Percentiles rank a stretch among this genome's conserved stretches.
Evolutionary conservation across 2,329 filamentous ascomycete species (phyloP).

Genomic region (Penicillium paneum): DNA sequence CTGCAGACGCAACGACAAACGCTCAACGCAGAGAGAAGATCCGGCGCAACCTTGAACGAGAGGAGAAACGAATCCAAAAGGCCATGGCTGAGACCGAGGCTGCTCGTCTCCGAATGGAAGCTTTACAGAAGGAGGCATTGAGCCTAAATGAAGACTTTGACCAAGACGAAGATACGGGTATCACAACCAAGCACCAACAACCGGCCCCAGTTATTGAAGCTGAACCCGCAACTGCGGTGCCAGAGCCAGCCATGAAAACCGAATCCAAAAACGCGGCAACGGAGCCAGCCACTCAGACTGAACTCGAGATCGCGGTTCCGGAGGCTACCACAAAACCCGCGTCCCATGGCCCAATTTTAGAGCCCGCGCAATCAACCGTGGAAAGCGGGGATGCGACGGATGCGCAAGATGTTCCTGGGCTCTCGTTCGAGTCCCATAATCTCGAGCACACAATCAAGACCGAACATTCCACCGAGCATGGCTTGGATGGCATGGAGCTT

Average conservation of each 20-base stretch:
- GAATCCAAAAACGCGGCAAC: neutral
- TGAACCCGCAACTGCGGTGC: neutral
- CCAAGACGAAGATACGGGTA: neutral
- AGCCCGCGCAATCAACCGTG: neutral
- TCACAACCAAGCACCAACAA: neutral
- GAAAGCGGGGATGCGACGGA: neutral
- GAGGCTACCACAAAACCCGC: neutral
- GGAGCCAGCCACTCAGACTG: neutral
- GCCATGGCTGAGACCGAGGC: constrained; percentile 45
- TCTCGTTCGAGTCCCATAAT: neutral
- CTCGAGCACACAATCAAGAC: neutral
- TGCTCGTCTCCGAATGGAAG: constrained; percentile 36
- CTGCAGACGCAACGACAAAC: constrained; percentile 35
- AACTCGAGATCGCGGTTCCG: neutral
- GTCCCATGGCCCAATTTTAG: neutral
- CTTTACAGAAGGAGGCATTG: constrained; percentile 26
- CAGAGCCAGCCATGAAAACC: neutral
- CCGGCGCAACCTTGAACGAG: constrained; percentile 57
- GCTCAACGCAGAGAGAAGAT: constrained; percentile 43
- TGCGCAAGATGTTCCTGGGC: neutral
- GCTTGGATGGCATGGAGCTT: constrained; percentile 12
- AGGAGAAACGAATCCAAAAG: constrained; percentile 54
- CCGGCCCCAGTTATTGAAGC: neutral
- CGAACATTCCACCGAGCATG: neutral
- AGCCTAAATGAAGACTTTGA: constrained; percentile 3